A percentile compares a stretch with the other conserved stretches of the same genome.
Evolutionary conservation across 345 rosid species (phyloP).

Genomic region (Cardiospermum halicacabum): DNA sequence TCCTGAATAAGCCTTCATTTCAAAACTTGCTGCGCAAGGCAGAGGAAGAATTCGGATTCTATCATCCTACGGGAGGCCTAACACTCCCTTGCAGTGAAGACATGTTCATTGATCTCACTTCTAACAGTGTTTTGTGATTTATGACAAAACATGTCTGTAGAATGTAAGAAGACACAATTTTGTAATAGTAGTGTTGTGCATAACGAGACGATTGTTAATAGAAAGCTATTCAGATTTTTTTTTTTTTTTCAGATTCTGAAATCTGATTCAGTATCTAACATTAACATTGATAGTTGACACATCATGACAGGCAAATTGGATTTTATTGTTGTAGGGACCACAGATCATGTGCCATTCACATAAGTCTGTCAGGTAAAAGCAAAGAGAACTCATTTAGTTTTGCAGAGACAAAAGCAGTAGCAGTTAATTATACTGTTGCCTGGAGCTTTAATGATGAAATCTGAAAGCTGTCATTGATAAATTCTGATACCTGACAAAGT

Average conservation of each 20-base stretch:
- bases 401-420: background rate
- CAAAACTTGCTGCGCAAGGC: conserved; percentile 19
- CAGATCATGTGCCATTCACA: conserved; percentile 7
- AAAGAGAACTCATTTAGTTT: background rate
- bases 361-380: background rate
- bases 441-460: background rate
- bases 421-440: background rate
- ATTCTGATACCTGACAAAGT: background rate
- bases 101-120: conserved; percentile 28
- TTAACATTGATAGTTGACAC: too few species aligned
- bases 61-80: conserved; percentile 36
- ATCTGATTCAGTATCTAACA: background rate
- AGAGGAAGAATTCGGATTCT: conserved; percentile 42
- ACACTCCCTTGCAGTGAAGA: conserved; percentile 44
- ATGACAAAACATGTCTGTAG: background rate
- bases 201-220: background rate
- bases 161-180: conserved; percentile 8
- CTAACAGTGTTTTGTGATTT: background rate
- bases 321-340: background rate
- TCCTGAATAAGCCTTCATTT: conserved; percentile 24
- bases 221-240: background rate
- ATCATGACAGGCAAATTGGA: too few species aligned
- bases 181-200: too few species aligned
- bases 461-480: background rate
- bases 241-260: too few species aligned